These are phyloP conservation scores for Silybum marianum DNA, from an alignment of 129 eudicot genomes.

Conservation along the genomic window DNA sequence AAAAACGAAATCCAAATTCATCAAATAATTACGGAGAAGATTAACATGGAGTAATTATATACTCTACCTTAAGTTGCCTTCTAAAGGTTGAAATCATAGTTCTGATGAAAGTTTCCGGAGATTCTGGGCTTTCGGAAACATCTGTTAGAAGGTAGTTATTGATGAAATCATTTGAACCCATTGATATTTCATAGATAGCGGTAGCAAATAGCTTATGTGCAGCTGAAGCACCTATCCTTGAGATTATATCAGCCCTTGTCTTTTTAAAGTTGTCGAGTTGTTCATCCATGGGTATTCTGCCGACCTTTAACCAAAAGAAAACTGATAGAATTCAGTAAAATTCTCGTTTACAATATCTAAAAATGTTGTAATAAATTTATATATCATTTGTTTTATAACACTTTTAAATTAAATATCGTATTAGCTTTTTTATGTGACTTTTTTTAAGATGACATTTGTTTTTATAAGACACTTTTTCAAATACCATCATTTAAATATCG, in stretches of 20 bases:
- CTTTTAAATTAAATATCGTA: not conserved
- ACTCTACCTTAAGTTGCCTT: constrained; percentile 24
- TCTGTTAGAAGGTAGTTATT: constrained; percentile 70
- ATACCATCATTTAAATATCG: not conserved
- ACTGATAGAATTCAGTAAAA: not conserved
- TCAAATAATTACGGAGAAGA: not conserved
- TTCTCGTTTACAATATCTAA: not conserved
- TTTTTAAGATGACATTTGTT: not conserved
- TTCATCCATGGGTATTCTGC: constrained; percentile 67
- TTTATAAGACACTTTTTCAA: not conserved
- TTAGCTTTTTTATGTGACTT: not conserved
- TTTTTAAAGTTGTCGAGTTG: constrained; percentile 75
- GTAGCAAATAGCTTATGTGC: constrained; percentile 43
- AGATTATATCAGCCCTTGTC: constrained; percentile 55
- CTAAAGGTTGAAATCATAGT: constrained; percentile 50
- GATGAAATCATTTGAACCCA: constrained; percentile 80
- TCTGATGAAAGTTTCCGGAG: constrained; percentile 51
- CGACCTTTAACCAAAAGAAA: constrained; percentile 41
- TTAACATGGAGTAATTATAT: not conserved
- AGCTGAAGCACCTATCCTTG: constrained; percentile 47
- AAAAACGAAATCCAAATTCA: not conserved
- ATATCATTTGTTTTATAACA: not conserved
- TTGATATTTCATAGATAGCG: constrained; percentile 59
- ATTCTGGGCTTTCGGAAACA: constrained; percentile 28
- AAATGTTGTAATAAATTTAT: not conserved